Evolutionary conservation across 1,284 basidiomycete species (phyloP).

Genomic region (Puccinia novopanici): DNA sequence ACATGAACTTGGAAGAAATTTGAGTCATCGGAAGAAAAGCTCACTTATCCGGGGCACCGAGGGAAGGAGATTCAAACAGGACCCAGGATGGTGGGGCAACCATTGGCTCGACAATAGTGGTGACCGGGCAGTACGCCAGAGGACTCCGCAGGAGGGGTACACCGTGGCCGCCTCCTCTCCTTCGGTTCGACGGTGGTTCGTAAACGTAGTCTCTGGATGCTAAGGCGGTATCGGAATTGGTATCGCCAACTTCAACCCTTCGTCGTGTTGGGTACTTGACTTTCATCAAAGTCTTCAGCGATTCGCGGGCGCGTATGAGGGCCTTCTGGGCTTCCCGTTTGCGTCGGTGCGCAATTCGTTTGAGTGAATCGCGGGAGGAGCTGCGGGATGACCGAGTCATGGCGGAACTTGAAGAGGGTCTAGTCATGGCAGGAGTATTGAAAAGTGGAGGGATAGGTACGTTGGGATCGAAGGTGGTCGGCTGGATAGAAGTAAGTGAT

Average conservation of each 20-base stretch:
- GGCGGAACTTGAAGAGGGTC: not conserved
- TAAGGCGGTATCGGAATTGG: slow-evolving; percentile 20
- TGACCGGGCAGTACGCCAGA: slow-evolving; percentile 1
- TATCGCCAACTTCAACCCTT: slow-evolving; percentile 16
- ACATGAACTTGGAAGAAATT: not conserved
- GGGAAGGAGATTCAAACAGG: slow-evolving; percentile 23
- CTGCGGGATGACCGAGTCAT: not conserved
- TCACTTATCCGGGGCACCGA: slow-evolving; percentile 4
- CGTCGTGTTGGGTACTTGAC: slow-evolving; percentile 18
- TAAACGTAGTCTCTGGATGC: slow-evolving; percentile 5
- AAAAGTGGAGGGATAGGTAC: not conserved
- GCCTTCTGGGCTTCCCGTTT: slow-evolving; percentile 25
- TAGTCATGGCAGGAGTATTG: not conserved
- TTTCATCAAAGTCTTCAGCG: not conserved
- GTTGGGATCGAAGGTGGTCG: not conserved
- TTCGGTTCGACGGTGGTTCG: not conserved
- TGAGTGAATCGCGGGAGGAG: not conserved
- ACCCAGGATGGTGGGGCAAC: not conserved
- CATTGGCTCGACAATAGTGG: not conserved
- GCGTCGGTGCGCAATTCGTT: slow-evolving; percentile 9
- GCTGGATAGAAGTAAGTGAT: not conserved
- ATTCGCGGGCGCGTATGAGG: slow-evolving; percentile 15
- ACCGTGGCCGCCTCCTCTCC: slow-evolving; percentile 1
- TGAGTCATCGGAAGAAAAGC: not conserved
- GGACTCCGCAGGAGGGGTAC: slow-evolving; percentile 18